Conservation (phyloP, 495 filamentous ascomycete species). For the Podospora anserina region DNA sequence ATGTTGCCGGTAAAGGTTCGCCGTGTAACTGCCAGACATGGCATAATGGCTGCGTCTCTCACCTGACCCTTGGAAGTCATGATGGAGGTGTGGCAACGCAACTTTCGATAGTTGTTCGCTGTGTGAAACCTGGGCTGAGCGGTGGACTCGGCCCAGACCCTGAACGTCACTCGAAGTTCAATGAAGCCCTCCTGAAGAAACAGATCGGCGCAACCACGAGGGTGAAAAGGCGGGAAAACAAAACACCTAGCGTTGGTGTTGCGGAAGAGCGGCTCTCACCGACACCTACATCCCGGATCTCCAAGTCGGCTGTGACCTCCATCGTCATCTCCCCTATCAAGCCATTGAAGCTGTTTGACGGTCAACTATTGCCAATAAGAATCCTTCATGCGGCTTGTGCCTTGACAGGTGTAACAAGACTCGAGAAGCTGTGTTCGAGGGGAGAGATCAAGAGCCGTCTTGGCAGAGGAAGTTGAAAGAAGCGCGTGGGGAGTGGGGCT, state of each 20-base stretch:
- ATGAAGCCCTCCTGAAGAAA: not conserved
- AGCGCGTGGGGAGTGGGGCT: slow-evolving; percentile 1
- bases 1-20: not conserved
- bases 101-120: not conserved
- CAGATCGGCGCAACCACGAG: not conserved
- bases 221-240: not conserved
- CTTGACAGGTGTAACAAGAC: not conserved
- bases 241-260: not conserved
- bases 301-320: not conserved
- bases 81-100: not conserved
- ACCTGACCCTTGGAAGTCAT: not conserved
- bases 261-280: not conserved
- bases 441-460: slow-evolving; percentile 5
- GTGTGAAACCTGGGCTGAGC: not conserved
- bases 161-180: not conserved
- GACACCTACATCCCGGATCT: not conserved
- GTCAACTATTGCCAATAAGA: not conserved
- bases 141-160: not conserved
- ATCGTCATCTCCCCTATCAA: not conserved
- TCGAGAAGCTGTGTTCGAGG: not conserved
- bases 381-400: not conserved
- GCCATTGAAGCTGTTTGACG: not conserved
- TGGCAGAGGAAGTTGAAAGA: slow-evolving; percentile 12
- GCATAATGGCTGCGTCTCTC: not conserved
- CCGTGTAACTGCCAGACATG: not conserved